Base-by-base conservation (phyloP, 2,329 filamentous ascomycete genomes). In the Thielaviopsis musarum region DNA sequence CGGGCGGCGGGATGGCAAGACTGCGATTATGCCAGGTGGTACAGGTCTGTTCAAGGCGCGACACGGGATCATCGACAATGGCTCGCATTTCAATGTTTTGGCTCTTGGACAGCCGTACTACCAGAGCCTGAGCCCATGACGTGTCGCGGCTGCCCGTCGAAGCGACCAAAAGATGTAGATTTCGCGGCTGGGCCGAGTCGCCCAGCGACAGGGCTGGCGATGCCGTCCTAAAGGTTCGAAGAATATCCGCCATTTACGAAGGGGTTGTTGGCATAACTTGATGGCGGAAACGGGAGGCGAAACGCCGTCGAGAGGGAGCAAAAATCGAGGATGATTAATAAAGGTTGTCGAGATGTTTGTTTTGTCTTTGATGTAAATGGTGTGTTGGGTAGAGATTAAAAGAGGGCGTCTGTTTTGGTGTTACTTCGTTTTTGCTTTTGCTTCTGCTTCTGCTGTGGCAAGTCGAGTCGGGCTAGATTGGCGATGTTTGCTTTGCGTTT, bases 41-140 rank as follows among this genome's bases (percentile, higher is more conserved):
- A 49, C 83, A 79, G 62, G 81, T 82, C 66, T 85, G 82, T 10
- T 78, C 78, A 19, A 86, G 73, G 56, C 81, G 75, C 63, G 80
- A 75, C 24, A 81, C 80, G 62, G 84, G 77, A 67, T 87, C 81
- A 68, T 85, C 81, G 66, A 84, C 77, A 57, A 85, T 78, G 57
- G 81, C 81, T 60, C 78, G 74, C 34, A 78, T 81, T 63, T 81
- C 78, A 63, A 84, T 81, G 62, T 81, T 77, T 9, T 77, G 67
- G 61, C 82, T 80, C 66, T 84, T 85, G 59, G 83, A 84, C 3
- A 87, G 75, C 62, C 83, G 80, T 55, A 85, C 77, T 62, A 84
- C 81, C 57, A 87, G 76, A 19, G 81, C 75, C 67, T 84, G 78
- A 57, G 83, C 83, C 71, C 80, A 84, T 52, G 82, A 80, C 30